Base-by-base conservation (phyloP, 2,329 filamentous ascomycete genomes). In the Phialophora verrucosa region DNA sequence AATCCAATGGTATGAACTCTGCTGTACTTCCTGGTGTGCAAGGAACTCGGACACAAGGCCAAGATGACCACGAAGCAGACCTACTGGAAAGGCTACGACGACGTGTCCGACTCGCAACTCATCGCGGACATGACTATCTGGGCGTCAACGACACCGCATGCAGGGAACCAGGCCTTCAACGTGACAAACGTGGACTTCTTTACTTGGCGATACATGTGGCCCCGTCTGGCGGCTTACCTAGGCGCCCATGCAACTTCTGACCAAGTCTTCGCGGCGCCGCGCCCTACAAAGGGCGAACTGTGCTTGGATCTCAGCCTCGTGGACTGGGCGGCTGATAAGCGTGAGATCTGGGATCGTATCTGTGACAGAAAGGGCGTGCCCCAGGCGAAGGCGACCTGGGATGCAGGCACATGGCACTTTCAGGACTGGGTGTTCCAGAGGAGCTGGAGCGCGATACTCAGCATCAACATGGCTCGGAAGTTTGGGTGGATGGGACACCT, bases 171-270 rank as follows among this genome's bases (percentile, higher is more conserved):
- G 42, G 73, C 67, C 0, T 76, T 76, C 64, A 75, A 74, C 47
- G 71, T 74, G 31, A 68, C 59, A 6, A 76, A 76, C 47, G 74
- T 74, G 1, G 74, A 76, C 58, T 60, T 69, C 2, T 71, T 76
- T 32, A 71, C 74, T 10, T 76, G 75, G 75, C 70, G 64, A 29
- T 64, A 76, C 44, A 55, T 75, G 5, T 75, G 69, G 67, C 64
- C 64, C 2, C 70, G 71, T 11, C 57, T 74, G 10, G 72, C 67
- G 0, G 60, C 59, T 12, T 73, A 75, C 57, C 72, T 74, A 1
- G 72, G 70, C 4, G 51, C 74, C 11, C 66, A 74, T 35, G 73
- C 71, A 35, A 47, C 53, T 32, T 62, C 49, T 35, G 32, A 35
- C 10, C 10, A 35, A 35, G 32, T 35, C 11, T 35, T 35, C 32